Conservation (phyloP, 768 basidiomycete genomes). For the Auriscalpium orientale region DNA sequence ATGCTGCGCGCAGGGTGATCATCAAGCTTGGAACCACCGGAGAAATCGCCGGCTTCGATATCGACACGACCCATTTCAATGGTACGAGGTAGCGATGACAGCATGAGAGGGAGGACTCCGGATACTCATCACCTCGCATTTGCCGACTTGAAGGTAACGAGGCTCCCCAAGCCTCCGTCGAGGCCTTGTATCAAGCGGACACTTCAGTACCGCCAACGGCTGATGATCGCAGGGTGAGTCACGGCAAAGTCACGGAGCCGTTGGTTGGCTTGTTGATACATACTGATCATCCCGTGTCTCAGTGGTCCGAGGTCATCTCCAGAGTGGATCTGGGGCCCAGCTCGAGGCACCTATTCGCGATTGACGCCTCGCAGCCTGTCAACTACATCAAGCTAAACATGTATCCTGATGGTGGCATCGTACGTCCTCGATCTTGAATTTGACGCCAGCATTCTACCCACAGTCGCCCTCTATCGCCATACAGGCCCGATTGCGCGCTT, state of each 20-base stretch:
- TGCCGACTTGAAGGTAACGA: constrained; percentile 60
- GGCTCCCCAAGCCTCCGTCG: constrained; percentile 74
- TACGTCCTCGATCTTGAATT: constrained; percentile 29
- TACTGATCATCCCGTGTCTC: not conserved
- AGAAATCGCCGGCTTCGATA: constrained; percentile 72
- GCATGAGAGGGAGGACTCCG: not conserved
- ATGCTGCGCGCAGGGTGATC: constrained; percentile 58
- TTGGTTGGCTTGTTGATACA: too few relatives aligned
- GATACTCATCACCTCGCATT: not conserved
- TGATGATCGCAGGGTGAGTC: constrained; percentile 48
- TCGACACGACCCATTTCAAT: constrained; percentile 93
- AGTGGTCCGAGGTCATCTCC: constrained; percentile 84
- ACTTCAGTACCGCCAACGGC: constrained; percentile 32
- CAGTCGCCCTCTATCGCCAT: constrained; percentile 4
- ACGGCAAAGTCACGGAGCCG: too few relatives aligned
- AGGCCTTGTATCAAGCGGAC: constrained; percentile 41
- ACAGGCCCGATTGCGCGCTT: constrained; percentile 88
- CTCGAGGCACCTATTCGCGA: constrained; percentile 82
- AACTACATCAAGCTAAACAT: constrained; percentile 90
- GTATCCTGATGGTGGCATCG: constrained; percentile 97
- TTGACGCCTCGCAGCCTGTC: constrained; percentile 41
- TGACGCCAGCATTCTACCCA: constrained; percentile 4
- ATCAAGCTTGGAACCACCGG: constrained; percentile 80
- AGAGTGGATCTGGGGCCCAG: constrained; percentile 71
- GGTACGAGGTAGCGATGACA: constrained; percentile 35